Evolutionary conservation across 768 basidiomycete genomes (phyloP), one percentile per base, ranked within the genome.

Genomic region (Mycena sanguinolenta): DNA sequence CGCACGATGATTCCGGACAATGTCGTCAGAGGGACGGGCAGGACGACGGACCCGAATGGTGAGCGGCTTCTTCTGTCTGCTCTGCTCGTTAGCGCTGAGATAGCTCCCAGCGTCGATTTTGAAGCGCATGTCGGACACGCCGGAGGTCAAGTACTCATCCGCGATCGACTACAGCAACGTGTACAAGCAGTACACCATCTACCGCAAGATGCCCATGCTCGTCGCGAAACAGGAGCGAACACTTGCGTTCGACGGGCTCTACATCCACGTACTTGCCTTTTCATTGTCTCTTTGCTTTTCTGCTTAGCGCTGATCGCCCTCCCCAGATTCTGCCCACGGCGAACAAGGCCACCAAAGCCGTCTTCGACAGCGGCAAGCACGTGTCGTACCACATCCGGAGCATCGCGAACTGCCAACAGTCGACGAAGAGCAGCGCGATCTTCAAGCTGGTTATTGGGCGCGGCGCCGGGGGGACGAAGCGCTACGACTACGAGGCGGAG

Each of bases 11-110:
- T 95, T 76, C 92, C 91, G 19, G 87, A 91, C 38, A 89, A 92
- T 65, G 88, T 91, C 30, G 86, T 90, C 70, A 90, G 89, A 67
- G 88, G 89, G 49, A 83, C 88, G 27, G 89, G 86, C 34, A 85
- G 88, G 76, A 94, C 94, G 7, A 96, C 95, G 0, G 96, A 99
- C 84, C 97, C 97, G 1, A 97, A 96, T 78, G 95, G 96, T 95
- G 74, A 73, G 84, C 73, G n/a, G 19, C 12, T 63, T 17, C 13
- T 16, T 59, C 14, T 38, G 36, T 38, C n/a, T n/a, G n/a, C 4
- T 25, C 12, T 52, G 23, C 9, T 65, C 28, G 57, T 42, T 42
- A 42, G 36, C 34, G n/a, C 25, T 63, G 36, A 44, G 17, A 49
- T 23, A 16, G 5, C 72, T 39, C 32, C 9, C 70, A 95, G 97